These are phyloP conservation scores for Blastosporella zonata DNA, from an alignment of 1,284 basidiomycete species.

Conservation along the genomic window DNA sequence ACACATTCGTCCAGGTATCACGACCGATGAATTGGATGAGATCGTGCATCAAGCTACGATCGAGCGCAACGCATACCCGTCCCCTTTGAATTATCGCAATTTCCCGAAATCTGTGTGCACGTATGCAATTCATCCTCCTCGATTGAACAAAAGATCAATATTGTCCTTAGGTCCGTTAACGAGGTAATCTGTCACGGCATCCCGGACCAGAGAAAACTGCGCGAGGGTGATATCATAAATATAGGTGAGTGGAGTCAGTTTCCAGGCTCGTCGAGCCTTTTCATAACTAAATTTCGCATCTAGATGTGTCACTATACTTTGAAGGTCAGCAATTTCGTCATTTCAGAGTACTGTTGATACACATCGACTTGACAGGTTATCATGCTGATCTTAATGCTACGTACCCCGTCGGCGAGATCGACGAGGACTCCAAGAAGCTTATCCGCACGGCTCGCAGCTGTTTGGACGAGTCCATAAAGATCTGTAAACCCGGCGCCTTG, in stretches of 20 bases:
- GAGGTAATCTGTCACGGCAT: slow-evolving; percentile 98
- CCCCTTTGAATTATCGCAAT: slow-evolving; percentile 88
- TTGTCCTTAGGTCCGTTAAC: slow-evolving; percentile 72
- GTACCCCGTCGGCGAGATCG: slow-evolving; percentile 85
- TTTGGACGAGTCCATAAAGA: slow-evolving; percentile 83
- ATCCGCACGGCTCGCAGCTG: slow-evolving; percentile 79
- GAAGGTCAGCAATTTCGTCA: slow-evolving; percentile 45
- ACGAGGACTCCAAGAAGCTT: slow-evolving; percentile 78
- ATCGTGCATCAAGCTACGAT: slow-evolving; percentile 95
- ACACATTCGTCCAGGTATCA: slow-evolving; percentile 84
- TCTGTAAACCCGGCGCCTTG: slow-evolving; percentile 88
- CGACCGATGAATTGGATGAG: slow-evolving; percentile 93
- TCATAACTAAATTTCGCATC: not conserved
- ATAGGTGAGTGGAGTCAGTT: slow-evolving; percentile 52
- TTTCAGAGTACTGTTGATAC: not conserved
- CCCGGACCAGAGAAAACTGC: slow-evolving; percentile 82
- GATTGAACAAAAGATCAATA: not conserved
- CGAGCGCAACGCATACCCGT: slow-evolving; percentile 91
- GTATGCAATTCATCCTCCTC: slow-evolving; percentile 42
- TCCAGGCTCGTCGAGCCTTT: not conserved
- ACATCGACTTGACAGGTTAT: slow-evolving; percentile 50
- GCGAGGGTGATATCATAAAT: slow-evolving; percentile 93
- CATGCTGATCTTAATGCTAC: slow-evolving; percentile 91
- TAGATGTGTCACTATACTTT: slow-evolving; percentile 67
- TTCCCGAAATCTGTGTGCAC: slow-evolving; percentile 98